Percentiles rank a stretch among this genome's conserved stretches.
These are phyloP conservation scores for Suhomyces vadensis DNA, from an alignment of 805 yeast species.

Conservation along the genomic window DNA sequence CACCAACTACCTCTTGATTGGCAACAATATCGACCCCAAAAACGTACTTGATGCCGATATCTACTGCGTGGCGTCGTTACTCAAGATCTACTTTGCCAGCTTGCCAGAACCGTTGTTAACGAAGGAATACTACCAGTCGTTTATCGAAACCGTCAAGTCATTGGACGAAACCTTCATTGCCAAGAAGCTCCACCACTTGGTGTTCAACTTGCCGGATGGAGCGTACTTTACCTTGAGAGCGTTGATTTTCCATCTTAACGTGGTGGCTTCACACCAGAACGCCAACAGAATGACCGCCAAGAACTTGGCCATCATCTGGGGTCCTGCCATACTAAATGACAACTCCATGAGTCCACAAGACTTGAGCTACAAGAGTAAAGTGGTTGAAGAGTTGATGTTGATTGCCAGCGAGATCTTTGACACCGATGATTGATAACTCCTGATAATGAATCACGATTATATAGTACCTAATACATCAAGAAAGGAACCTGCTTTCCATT, in stretches of 20 bases:
- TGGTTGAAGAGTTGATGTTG: slow-evolving; percentile 79
- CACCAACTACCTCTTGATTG: slow-evolving; percentile 51
- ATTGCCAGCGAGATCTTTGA: slow-evolving; percentile 78
- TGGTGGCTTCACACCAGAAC: slow-evolving; percentile 62
- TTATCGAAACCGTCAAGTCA: slow-evolving; percentile 66
- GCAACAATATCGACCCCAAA: slow-evolving; percentile 39
- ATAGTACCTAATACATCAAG: slow-evolving; percentile 20
- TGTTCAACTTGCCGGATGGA: slow-evolving; percentile 90
- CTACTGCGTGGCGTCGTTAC: slow-evolving; percentile 80
- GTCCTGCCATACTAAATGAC: slow-evolving; percentile 78
- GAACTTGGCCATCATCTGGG: slow-evolving; percentile 91
- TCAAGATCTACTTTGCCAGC: slow-evolving; percentile 79
- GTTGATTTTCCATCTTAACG: slow-evolving; percentile 79
- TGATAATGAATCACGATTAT: background rate
- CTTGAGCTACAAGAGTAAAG: slow-evolving; percentile 70
- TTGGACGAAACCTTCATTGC: slow-evolving; percentile 48
- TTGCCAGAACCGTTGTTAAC: slow-evolving; percentile 88
- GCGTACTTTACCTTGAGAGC: slow-evolving; percentile 90
- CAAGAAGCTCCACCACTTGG: slow-evolving; percentile 81
- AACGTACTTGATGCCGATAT: slow-evolving; percentile 75
- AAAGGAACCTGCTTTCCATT: slow-evolving; percentile 12
- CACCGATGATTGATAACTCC: slow-evolving; percentile 36
- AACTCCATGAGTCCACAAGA: slow-evolving; percentile 67
- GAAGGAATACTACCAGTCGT: slow-evolving; percentile 55
- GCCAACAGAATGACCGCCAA: slow-evolving; percentile 79